Evolutionary conservation across 495 filamentous ascomycete genomes (phyloP), one percentile per base, ranked within the genome.

Genomic region (Aspergillus ellipticus): DNA sequence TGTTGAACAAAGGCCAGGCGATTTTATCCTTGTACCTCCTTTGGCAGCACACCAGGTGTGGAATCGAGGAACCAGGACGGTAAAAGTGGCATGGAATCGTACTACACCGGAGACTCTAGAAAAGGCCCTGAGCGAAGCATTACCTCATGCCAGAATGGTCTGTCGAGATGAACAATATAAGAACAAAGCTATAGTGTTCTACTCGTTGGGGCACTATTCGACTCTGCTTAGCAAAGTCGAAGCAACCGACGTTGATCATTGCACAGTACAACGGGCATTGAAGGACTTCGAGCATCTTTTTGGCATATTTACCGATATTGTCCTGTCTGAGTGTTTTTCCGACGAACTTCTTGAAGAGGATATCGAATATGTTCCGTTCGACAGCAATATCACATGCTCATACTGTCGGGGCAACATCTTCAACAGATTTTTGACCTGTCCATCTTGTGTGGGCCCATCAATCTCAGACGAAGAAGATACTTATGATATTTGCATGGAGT

Each of bases 101-200:
- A 96, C 89, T 0, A 97, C 92, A 0, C 89, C 89, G 4, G 89
- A 97, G 57, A 96, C 94, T 0, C 75, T 98, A 0, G 85, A 90
- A 49, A 74, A 94, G 71, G 93, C 93, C 0, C 70, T 98, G 21
- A 78, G 82, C 49, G 93, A 96, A 72, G 90, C 92, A 0, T 75
- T 98, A 3, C 90, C 90, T 1, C 88, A 90, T 55, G 89, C 93
- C 4, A 80, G 91, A 20, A 82, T 96, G 63, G 92, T 97, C 26
- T 97, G 94, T 66, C 90, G 94, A n/a, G 94, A 98, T 58, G 94
- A 98, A 63, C 90, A 96, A 66, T 98, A 98, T 77, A 98, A 97
- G 68, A 96, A 93, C 74, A 96, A 96, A 64, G 89, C 92, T 16
- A 97, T 97, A 55, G 80, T 97, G 24, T 96, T 87, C 65, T 94